These are phyloP conservation scores for Trifolium dubium DNA, from an alignment of 306 rosid species.

Conservation along the genomic window DNA sequence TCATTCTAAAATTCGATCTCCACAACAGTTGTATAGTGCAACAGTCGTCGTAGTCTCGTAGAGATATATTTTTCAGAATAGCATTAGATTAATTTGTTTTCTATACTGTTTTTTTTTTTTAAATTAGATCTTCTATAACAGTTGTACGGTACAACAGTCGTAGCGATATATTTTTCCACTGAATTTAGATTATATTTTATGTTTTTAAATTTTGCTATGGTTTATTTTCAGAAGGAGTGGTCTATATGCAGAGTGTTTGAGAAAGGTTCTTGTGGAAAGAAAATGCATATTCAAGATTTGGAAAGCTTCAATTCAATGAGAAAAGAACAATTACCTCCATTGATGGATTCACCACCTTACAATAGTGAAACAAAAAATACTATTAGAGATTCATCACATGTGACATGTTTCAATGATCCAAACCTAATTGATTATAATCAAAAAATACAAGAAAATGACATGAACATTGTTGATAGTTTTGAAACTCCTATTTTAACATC, in stretches of 20 bases:
- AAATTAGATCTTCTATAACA: no score
- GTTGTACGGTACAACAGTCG: no score
- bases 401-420: conserved; percentile 73
- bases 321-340: conserved; percentile 56
- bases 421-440: conserved; percentile 47
- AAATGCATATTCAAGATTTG: conserved; percentile 52
- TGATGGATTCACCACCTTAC: conserved; percentile 68
- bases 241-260: conserved; percentile 73
- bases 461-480: conserved; percentile 34
- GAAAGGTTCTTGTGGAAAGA: conserved; percentile 56
- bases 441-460: conserved; percentile 35
- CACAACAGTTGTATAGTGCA: no score
- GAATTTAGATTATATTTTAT: background rate
- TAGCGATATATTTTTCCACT: background rate
- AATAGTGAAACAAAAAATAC: conserved; percentile 49
- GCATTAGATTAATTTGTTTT: no score
- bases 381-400: conserved; percentile 53
- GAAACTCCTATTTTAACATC: conserved; percentile 21
- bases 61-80: background rate
- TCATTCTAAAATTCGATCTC: no score
- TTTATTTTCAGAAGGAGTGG: conserved; percentile 78
- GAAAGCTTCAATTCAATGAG: conserved; percentile 42
- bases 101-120: background rate
- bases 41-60: no score
- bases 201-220: background rate